Evolutionary conservation across 2,329 filamentous ascomycete species (phyloP).

Genomic region (Trichoderma asperellum): DNA sequence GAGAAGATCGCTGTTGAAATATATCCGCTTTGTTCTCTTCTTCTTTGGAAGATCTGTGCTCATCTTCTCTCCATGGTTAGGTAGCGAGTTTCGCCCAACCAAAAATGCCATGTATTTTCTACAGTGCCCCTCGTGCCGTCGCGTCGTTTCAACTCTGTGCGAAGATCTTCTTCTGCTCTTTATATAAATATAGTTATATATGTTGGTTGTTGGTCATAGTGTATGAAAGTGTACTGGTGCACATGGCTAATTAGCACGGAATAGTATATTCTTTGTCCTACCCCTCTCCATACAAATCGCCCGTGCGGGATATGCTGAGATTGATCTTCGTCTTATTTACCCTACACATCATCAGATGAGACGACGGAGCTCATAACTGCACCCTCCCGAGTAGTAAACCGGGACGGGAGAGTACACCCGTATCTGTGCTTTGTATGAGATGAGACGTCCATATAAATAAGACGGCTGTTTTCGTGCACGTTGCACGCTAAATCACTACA

Average conservation of each 20-base stretch:
- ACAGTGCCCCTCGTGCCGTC: background rate
- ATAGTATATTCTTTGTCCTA: background rate
- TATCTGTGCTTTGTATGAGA: background rate
- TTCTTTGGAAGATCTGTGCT: background rate
- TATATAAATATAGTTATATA: too few relatives aligned
- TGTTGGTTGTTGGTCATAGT: background rate
- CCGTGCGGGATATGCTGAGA: background rate
- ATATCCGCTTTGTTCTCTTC: background rate
- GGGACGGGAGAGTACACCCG: background rate
- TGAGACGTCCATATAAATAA: background rate
- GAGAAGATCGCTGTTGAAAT: background rate
- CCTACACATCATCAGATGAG: background rate
- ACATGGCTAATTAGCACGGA: background rate
- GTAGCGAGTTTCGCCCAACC: background rate
- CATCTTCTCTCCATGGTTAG: background rate
- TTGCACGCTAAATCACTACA: background rate
- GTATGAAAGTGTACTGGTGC: background rate
- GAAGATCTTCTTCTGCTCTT: background rate
- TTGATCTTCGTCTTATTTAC: background rate
- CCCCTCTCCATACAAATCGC: background rate
- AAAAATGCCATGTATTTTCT: background rate
- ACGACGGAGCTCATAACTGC: background rate
- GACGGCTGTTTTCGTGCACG: background rate
- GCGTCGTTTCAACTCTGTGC: conserved; percentile 1
- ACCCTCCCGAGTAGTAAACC: background rate